Conservation (phyloP, 441 rosid species). For the Erodium trifolium region DNA sequence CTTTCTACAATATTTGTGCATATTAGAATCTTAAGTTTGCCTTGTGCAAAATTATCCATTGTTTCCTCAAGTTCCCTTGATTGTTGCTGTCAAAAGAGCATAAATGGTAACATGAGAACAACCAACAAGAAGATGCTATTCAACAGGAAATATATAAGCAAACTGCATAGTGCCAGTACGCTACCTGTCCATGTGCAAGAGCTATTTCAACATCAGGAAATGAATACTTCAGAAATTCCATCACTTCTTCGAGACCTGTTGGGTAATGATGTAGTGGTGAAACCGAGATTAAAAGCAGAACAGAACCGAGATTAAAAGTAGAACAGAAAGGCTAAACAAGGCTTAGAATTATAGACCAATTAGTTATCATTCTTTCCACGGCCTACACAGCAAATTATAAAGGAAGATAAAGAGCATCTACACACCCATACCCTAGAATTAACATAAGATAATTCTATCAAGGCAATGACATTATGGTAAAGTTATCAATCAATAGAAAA, state of each 20-base stretch:
- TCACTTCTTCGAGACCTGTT: slow-evolving; percentile 86
- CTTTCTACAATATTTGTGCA: slow-evolving; percentile 97
- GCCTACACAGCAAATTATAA: neutral
- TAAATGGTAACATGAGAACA: slow-evolving; percentile 14
- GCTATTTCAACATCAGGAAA: slow-evolving; percentile 74
- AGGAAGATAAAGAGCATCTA: neutral
- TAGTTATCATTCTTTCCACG: neutral
- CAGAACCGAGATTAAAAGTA: slow-evolving; percentile 9
- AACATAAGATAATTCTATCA: neutral
- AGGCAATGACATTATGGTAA: slow-evolving; percentile 2
- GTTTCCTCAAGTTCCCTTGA: slow-evolving; percentile 89
- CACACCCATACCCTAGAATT: neutral
- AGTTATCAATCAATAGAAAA: neutral
- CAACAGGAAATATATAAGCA: neutral
- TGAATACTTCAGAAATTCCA: slow-evolving; percentile 64
- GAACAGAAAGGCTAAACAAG: slow-evolving; percentile 6
- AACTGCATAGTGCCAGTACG: slow-evolving; percentile 8
- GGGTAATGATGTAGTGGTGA: slow-evolving; percentile 17
- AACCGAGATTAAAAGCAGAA: slow-evolving; percentile 10
- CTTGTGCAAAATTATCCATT: slow-evolving; percentile 82
- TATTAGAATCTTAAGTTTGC: slow-evolving; percentile 73
- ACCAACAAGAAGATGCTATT: neutral
- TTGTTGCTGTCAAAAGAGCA: slow-evolving; percentile 56
- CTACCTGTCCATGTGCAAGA: slow-evolving; percentile 92
- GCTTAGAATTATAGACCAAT: neutral